These are phyloP conservation scores for Dimocarpus longan DNA, from an alignment of 345 rosid species.

Conservation along the genomic window DNA sequence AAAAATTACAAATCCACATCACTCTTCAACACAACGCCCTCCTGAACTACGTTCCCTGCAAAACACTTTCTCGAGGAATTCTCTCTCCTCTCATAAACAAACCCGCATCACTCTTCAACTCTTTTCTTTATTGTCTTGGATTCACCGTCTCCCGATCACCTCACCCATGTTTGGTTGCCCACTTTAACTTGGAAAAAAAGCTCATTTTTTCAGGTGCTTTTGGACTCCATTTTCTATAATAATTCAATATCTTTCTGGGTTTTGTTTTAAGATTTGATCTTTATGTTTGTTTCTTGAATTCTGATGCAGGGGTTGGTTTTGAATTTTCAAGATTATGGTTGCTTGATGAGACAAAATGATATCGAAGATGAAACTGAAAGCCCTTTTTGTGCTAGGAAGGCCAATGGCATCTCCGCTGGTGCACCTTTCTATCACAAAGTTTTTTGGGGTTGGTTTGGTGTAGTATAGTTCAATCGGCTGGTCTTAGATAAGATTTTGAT, in stretches of 20 bases:
- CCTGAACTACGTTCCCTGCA: not conserved
- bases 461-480: slow-evolving; percentile 56
- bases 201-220: slow-evolving; percentile 26
- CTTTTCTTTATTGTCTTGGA: not conserved
- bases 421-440: slow-evolving; percentile 83
- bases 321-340: slow-evolving; percentile 17
- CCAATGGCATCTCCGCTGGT: slow-evolving; percentile 75
- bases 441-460: slow-evolving; percentile 55
- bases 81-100: not conserved
- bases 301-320: slow-evolving; percentile 10
- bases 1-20: no score
- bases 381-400: slow-evolving; percentile 63
- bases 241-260: not conserved
- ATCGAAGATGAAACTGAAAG: slow-evolving; percentile 91
- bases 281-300: slow-evolving; percentile 15
- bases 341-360: slow-evolving; percentile 54
- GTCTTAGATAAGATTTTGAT: slow-evolving; percentile 51
- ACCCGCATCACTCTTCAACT: not conserved
- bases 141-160: not conserved
- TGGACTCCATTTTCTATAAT: slow-evolving; percentile 6
- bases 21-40: not conserved
- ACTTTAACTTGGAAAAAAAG: slow-evolving; percentile 1
- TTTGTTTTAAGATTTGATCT: slow-evolving; percentile 9
- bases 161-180: slow-evolving; percentile 29
- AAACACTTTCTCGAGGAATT: slow-evolving; percentile 16